phyloP scores from a whole-genome alignment of 352 stramenopile genomes.

The Globisporangium middletonii region DNA sequence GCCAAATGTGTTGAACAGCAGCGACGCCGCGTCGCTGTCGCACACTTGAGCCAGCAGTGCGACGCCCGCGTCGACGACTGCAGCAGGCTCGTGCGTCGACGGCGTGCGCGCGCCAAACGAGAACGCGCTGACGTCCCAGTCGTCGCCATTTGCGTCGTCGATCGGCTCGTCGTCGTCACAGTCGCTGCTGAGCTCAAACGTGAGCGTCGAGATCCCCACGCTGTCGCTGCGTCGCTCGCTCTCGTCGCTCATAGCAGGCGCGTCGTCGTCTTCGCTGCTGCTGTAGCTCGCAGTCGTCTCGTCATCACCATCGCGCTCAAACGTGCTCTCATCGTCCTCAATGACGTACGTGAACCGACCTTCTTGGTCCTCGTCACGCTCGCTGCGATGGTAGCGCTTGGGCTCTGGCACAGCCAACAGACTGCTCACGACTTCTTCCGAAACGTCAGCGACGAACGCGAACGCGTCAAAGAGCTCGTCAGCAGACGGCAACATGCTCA shows the following conservation, averaged over 20 bases:
- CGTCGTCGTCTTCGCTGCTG: conserved; percentile 8
- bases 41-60: conserved; percentile 49
- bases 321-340: conserved; percentile 2
- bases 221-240: background rate
- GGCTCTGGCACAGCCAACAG: conserved; percentile 8
- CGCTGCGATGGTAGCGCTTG: background rate
- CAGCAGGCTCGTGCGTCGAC: conserved; percentile 7
- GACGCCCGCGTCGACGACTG: conserved; percentile 38
- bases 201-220: conserved; percentile 12
- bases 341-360: conserved; percentile 35
- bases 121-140: background rate
- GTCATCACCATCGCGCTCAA: background rate
- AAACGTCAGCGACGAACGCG: conserved; percentile 53
- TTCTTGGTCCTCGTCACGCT: conserved; percentile 2
- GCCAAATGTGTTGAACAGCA: conserved; percentile 64
- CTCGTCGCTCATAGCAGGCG: background rate
- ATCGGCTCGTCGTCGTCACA: conserved; percentile 18
- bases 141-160: conserved; percentile 12
- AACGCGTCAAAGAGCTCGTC: conserved; percentile 56
- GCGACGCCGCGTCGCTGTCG: conserved; percentile 51
- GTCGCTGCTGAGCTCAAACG: conserved; percentile 14
- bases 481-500: conserved; percentile 53
- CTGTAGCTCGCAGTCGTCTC: conserved; percentile 8
- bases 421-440: conserved; percentile 40
- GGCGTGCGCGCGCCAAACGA: background rate